A percentile compares a stretch with the other conserved stretches of the same genome.
These are phyloP conservation scores for Cordyceps sp. DNA, from an alignment of 2,329 filamentous ascomycete genomes.

Conservation along the genomic window DNA sequence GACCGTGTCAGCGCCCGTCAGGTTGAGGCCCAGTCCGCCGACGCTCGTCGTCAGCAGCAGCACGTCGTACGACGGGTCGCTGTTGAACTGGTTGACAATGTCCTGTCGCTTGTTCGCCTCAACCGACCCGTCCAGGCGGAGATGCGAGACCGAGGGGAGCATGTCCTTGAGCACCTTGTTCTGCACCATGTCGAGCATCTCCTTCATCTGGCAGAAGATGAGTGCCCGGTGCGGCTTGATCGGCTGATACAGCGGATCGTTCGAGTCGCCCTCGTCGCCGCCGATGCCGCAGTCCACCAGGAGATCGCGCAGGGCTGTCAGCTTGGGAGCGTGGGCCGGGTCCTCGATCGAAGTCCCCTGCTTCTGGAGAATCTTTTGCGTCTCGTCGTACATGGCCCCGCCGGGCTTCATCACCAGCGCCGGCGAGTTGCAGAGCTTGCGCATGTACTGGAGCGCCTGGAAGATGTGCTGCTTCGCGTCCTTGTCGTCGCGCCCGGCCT, in stretches of 20 bases:
- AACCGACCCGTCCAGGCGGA: constrained; percentile 86
- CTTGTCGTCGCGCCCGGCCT: constrained; percentile 73
- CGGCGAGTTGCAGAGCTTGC: constrained; percentile 95
- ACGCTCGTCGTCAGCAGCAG: constrained; percentile 88
- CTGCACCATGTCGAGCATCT: constrained; percentile 99
- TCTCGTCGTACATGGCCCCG: constrained; percentile 78
- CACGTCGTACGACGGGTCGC: constrained; percentile 90
- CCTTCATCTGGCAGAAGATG: constrained; percentile 99
- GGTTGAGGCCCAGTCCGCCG: constrained; percentile 81
- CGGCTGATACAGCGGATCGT: constrained; percentile 51
- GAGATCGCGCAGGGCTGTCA: constrained; percentile 76
- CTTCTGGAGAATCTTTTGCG: constrained; percentile 62
- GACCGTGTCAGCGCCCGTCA: constrained; percentile 94
- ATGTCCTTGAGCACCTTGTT: constrained; percentile 79
- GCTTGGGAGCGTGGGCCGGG: constrained; percentile 76
- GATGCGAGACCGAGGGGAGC: constrained; percentile 81
- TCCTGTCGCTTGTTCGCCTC: constrained; percentile 89
- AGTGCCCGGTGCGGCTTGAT: constrained; percentile 93
- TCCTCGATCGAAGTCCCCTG: constrained; percentile 75
- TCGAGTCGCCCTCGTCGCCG: constrained; percentile 44
- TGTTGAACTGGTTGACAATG: constrained; percentile 98
- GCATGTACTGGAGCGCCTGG: constrained; percentile 98
- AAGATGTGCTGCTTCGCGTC: constrained; percentile 97
- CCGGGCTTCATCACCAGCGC: constrained; percentile 91
- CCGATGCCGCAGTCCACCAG: constrained; percentile 98